Percentiles rank a stretch among this genome's conserved stretches.
Conservation (phyloP, 1,284 basidiomycete genomes). For the Sporisorium exsertum region DNA sequence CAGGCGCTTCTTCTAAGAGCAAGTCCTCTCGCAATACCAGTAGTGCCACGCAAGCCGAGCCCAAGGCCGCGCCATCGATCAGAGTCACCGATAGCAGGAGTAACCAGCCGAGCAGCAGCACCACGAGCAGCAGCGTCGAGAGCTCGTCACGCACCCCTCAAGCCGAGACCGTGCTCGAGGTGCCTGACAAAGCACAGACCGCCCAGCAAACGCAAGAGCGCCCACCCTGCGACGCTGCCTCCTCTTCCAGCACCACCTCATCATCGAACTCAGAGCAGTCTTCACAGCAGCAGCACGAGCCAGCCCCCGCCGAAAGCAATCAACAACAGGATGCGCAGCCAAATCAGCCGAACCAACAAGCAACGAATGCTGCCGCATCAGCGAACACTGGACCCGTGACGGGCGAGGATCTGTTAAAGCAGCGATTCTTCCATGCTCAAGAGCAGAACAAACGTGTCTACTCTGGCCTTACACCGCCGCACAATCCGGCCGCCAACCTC, state of each 20-base stretch:
- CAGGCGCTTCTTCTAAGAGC: slow-evolving; percentile 5
- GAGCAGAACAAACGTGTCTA: slow-evolving; percentile 52
- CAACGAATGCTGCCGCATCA: neutral
- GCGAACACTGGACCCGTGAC: slow-evolving; percentile 23
- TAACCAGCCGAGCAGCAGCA: slow-evolving; percentile 1
- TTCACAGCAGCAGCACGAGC: slow-evolving; percentile 7
- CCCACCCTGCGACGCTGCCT: neutral
- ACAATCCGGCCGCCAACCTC: slow-evolving; percentile 28
- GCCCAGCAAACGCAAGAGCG: neutral
- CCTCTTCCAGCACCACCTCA: slow-evolving; percentile 8
- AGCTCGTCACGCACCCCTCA: slow-evolving; percentile 17
- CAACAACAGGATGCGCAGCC: slow-evolving; percentile 17
- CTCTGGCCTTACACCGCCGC: slow-evolving; percentile 34
- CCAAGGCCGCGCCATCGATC: slow-evolving; percentile 8
- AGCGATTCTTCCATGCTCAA: slow-evolving; percentile 61
- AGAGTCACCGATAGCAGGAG: slow-evolving; percentile 28
- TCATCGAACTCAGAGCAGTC: slow-evolving; percentile 9
- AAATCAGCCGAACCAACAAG: slow-evolving; percentile 13
- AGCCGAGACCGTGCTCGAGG: slow-evolving; percentile 25
- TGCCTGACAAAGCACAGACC: slow-evolving; percentile 5
- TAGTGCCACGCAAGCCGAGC: neutral
- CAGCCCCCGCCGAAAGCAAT: slow-evolving; percentile 4
- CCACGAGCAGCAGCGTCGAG: neutral
- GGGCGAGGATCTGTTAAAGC: slow-evolving; percentile 57
- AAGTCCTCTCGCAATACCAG: neutral